These are phyloP conservation scores for Phlebiopsis gigantea DNA, from an alignment of 768 basidiomycete genomes.

Conservation along the genomic window DNA sequence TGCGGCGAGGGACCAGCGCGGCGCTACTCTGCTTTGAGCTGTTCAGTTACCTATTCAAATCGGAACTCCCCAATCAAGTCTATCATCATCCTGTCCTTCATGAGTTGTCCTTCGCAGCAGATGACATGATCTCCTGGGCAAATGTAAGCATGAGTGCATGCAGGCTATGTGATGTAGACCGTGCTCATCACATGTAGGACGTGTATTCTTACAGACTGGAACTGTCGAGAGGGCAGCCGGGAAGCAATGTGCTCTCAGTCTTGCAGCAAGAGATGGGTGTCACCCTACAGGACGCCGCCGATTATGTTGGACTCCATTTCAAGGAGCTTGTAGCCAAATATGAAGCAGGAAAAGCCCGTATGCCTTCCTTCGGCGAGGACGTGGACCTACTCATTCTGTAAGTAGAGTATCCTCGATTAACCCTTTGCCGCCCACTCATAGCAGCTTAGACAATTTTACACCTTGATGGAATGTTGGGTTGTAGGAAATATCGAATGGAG, in stretches of 20 bases:
- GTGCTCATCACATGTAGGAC: slow-evolving; percentile 35
- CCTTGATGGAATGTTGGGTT: slow-evolving; percentile 48
- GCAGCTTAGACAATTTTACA: slow-evolving; percentile 28
- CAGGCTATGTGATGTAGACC: background rate
- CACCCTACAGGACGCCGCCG: slow-evolving; percentile 34
- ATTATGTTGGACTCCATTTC: slow-evolving; percentile 32
- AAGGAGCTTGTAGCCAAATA: slow-evolving; percentile 32
- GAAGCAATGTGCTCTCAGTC: slow-evolving; percentile 48
- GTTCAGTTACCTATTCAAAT: slow-evolving; percentile 52
- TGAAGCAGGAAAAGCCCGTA: slow-evolving; percentile 25
- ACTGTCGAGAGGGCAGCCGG: slow-evolving; percentile 58
- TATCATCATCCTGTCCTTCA: slow-evolving; percentile 50
- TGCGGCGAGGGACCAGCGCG: slow-evolving; percentile 68
- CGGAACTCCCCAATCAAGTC: slow-evolving; percentile 59
- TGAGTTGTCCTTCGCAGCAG: slow-evolving; percentile 50
- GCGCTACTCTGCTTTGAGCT: slow-evolving; percentile 59
- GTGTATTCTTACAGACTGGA: slow-evolving; percentile 75
- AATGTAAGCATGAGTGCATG: slow-evolving; percentile 41
- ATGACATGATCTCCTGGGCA: slow-evolving; percentile 64
- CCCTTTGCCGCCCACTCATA: background rate
- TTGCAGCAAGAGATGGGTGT: slow-evolving; percentile 41
- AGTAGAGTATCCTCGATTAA: slow-evolving; percentile 10
- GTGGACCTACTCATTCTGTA: slow-evolving; percentile 35
- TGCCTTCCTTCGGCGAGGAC: slow-evolving; percentile 38
- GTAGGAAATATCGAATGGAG: slow-evolving; percentile 46